These are phyloP conservation scores for Tanacetum coccineum DNA, from an alignment of 129 eudicot genomes.

Conservation along the genomic window DNA sequence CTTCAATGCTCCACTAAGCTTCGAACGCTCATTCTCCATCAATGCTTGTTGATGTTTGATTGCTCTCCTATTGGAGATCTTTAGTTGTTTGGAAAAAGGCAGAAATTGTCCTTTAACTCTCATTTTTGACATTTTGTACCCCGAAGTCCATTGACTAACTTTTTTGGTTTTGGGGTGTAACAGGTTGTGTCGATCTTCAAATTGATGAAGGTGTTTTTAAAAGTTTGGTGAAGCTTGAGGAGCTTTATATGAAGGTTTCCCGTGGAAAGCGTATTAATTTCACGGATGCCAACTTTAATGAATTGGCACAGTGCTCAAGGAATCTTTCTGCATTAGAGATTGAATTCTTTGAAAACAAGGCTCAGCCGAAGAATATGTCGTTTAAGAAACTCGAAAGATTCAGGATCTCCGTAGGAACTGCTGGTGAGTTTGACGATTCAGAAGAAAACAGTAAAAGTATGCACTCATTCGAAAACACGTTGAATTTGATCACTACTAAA, in stretches of 20 bases:
- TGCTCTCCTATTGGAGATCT: too few relatives aligned
- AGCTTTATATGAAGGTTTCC: neutral
- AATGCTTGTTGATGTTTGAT: too few relatives aligned
- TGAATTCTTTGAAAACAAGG: neutral
- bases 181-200: neutral
- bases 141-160: too few relatives aligned
- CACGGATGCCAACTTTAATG: neutral
- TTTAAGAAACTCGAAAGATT: neutral
- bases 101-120: too few relatives aligned
- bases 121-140: too few relatives aligned
- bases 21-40: too few relatives aligned
- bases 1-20: too few relatives aligned
- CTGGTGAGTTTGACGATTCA: neutral
- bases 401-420: neutral
- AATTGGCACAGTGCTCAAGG: neutral
- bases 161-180: too few relatives aligned
- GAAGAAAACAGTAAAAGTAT: neutral
- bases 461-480: neutral
- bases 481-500: neutral
- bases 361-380: neutral
- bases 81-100: too few relatives aligned
- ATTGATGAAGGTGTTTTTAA: neutral
- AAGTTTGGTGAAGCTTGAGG: neutral
- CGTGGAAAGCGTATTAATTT: neutral
- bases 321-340: neutral